A percentile compares a stretch with the other conserved stretches of the same genome.
Evolutionary conservation across 305 asterid genomes (phyloP).

Genomic region (Fraxinus ornus): DNA sequence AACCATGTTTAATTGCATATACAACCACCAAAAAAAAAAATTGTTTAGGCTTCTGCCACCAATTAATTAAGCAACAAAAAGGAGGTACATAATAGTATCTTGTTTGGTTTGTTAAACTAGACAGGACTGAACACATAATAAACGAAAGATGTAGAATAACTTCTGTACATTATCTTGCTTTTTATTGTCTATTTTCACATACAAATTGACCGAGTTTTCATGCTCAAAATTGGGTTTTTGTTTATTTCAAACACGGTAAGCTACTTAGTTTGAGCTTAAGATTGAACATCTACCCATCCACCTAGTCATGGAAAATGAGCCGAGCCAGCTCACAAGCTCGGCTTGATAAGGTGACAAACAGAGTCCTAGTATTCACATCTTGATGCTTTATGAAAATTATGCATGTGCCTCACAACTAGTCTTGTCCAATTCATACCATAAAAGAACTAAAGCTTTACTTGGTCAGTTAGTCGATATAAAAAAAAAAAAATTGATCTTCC

Average conservation of each 20-base stretch:
- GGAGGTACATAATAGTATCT: too few relatives aligned
- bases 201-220: not conserved
- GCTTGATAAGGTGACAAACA: not conserved
- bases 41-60: not conserved
- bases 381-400: not conserved
- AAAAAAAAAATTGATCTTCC: not conserved
- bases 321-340: not conserved
- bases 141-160: too few relatives aligned
- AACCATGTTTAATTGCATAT: not conserved
- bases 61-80: not conserved
- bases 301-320: not conserved
- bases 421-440: not conserved
- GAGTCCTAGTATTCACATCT: not conserved
- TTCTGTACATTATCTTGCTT: not conserved
- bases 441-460: not conserved
- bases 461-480: not conserved
- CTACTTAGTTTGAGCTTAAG: not conserved
- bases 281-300: too few relatives aligned
- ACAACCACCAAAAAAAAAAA: not conserved
- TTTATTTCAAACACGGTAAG: not conserved
- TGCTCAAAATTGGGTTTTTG: not conserved
- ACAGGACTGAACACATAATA: too few relatives aligned
- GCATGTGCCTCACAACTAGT: not conserved
- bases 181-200: not conserved
- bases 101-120: not conserved